Percentiles rank a stretch among this genome's conserved stretches.
Conservation (phyloP, 2,329 filamentous ascomycete genomes). For the Hypoxylon sp. region DNA sequence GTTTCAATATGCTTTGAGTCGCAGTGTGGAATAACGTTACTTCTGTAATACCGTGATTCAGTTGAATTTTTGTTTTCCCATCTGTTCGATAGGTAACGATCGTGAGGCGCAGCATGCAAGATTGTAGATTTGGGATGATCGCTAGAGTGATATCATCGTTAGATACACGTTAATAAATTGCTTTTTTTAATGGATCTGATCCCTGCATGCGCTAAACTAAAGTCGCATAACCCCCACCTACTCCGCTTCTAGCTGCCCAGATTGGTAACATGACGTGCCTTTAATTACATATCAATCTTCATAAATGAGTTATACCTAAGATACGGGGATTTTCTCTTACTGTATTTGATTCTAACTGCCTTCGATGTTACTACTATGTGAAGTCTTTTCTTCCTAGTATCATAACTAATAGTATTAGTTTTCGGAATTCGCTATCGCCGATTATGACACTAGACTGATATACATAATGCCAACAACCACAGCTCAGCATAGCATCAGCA, state of each 20-base stretch:
- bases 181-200: conserved; percentile 10
- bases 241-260: conserved; percentile 27
- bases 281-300: conserved; percentile 13
- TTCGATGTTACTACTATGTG: background rate
- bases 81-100: background rate
- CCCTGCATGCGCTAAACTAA: background rate
- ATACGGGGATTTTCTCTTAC: conserved; percentile 12
- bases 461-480: conserved; percentile 1
- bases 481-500: conserved; percentile 1
- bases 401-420: background rate
- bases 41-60: background rate
- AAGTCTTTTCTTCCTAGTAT: background rate
- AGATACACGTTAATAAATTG: conserved; percentile 2
- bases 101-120: conserved; percentile 8
- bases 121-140: conserved; percentile 21
- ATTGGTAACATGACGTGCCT: background rate
- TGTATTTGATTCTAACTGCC: background rate
- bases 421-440: background rate
- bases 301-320: conserved; percentile 1
- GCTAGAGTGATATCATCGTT: conserved; percentile 20
- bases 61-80: conserved; percentile 1
- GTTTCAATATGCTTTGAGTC: background rate
- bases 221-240: background rate
- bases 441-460: background rate
- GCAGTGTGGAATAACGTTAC: background rate